Evolutionary conservation across 306 rosid species (phyloP).

Genomic region (Alnus glutinosa): DNA sequence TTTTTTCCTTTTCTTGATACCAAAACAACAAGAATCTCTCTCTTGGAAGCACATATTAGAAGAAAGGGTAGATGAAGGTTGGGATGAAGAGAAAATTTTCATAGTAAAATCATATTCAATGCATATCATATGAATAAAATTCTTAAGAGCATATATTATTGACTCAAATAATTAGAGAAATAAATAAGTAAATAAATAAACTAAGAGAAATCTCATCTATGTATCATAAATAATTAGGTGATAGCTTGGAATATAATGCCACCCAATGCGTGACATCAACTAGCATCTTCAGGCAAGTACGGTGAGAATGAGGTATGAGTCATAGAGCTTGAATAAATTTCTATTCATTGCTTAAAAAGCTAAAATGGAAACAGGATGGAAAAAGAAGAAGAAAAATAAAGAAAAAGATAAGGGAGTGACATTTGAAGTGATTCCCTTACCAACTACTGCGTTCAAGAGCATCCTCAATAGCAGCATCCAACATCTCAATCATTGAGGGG

Average conservation of each 20-base stretch:
- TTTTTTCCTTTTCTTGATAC: not conserved
- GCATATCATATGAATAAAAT: not conserved
- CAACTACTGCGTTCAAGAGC: slow-evolving; percentile 86
- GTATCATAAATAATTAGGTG: not conserved
- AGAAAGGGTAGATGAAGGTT: not conserved
- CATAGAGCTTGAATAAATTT: slow-evolving; percentile 15
- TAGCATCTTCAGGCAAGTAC: not conserved
- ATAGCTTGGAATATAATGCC: not conserved
- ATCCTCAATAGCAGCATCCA: slow-evolving; percentile 92
- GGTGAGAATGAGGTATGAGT: not conserved
- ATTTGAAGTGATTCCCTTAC: slow-evolving; percentile 45
- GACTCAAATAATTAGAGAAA: not conserved
- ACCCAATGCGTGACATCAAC: not conserved
- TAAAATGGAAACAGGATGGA: slow-evolving; percentile 13
- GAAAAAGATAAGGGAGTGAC: not conserved
- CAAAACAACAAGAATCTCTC: not conserved
- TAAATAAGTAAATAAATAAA: not conserved
- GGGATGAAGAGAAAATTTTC: not conserved
- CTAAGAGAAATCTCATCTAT: not conserved
- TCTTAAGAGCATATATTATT: not conserved
- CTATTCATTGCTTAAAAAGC: slow-evolving; percentile 1
- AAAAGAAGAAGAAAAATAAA: not conserved
- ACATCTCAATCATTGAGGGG: slow-evolving; percentile 88
- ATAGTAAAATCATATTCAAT: not conserved
- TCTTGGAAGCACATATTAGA: not conserved